Evolutionary conservation across 2,329 filamentous ascomycete species (phyloP).

Genomic region (Arthrobotrys iridis): DNA sequence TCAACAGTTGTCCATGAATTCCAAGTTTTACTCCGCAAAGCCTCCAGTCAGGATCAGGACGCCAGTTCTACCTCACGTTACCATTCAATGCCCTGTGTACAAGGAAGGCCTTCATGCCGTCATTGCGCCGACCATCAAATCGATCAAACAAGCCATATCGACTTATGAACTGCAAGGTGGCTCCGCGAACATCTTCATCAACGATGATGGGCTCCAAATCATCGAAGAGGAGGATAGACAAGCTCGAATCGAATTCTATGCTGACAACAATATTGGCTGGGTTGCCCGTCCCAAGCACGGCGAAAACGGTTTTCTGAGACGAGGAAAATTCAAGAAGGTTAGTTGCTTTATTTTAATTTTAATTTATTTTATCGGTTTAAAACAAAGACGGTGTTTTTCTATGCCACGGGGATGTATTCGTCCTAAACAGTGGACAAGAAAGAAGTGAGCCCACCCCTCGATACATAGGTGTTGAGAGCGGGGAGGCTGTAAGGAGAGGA

Average conservation of each 20-base stretch:
- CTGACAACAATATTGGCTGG: constrained; percentile 76
- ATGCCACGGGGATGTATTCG: neutral
- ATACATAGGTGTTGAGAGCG: neutral
- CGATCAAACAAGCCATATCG: constrained; percentile 79
- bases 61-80: constrained; percentile 67
- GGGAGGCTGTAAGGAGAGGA: neutral
- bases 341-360: constrained; percentile 40
- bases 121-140: constrained; percentile 79
- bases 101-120: constrained; percentile 81
- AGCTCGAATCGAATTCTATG: constrained; percentile 74
- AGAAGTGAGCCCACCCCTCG: too few relatives aligned
- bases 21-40: constrained; percentile 82
- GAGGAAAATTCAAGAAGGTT: constrained; percentile 69
- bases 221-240: constrained; percentile 71
- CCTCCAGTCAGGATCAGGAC: constrained; percentile 71
- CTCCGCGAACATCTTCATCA: constrained; percentile 80
- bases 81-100: constrained; percentile 87
- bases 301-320: constrained; percentile 71
- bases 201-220: constrained; percentile 78
- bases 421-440: neutral
- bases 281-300: constrained; percentile 73
- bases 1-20: constrained; percentile 77
- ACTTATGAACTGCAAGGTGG: constrained; percentile 81
- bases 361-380: constrained; percentile 33
- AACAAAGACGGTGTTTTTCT: too few relatives aligned